Percentiles rank a stretch among this genome's conserved stretches.
These are phyloP conservation scores for Vicia faba DNA, from an alignment of 306 rosid genomes.

Conservation along the genomic window DNA sequence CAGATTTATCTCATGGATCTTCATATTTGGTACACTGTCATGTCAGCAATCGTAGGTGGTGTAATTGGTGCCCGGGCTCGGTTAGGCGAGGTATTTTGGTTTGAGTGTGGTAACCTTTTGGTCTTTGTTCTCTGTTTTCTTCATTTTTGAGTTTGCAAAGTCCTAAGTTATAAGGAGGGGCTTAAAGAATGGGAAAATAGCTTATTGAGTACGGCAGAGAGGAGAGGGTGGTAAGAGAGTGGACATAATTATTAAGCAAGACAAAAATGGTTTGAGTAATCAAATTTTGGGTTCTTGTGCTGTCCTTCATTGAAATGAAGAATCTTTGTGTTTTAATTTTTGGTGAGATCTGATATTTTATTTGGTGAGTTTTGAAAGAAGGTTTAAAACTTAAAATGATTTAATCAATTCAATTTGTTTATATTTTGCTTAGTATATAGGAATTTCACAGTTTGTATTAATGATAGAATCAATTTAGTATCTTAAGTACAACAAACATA, in stretches of 20 bases:
- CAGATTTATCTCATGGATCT: slow-evolving; percentile 98
- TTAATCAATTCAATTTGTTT: not conserved
- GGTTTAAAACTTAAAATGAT: not conserved
- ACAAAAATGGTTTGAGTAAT: not conserved
- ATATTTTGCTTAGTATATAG: not conserved
- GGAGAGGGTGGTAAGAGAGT: slow-evolving; percentile 20
- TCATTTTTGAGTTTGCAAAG: not conserved
- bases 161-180: slow-evolving; percentile 7
- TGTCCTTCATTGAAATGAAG: not conserved
- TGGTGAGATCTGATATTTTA: not conserved
- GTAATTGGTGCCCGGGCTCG: slow-evolving; percentile 94
- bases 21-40: slow-evolving; percentile 85
- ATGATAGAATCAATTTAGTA: too few relatives aligned
- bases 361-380: not conserved
- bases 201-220: not conserved
- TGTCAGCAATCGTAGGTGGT: slow-evolving; percentile 95
- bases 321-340: not conserved
- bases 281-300: not conserved
- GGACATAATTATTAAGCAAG: not conserved
- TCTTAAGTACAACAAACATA: too few relatives aligned
- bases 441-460: not conserved
- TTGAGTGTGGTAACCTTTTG: slow-evolving; percentile 2
- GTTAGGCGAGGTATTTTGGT: slow-evolving; percentile 81
- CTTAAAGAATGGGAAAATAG: slow-evolving; percentile 16
- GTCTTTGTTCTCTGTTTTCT: not conserved